Percentiles rank a stretch among this genome's conserved stretches.
Conservation (phyloP, 2,329 filamentous ascomycete species). For the Neopestalotiopsis sp. region DNA sequence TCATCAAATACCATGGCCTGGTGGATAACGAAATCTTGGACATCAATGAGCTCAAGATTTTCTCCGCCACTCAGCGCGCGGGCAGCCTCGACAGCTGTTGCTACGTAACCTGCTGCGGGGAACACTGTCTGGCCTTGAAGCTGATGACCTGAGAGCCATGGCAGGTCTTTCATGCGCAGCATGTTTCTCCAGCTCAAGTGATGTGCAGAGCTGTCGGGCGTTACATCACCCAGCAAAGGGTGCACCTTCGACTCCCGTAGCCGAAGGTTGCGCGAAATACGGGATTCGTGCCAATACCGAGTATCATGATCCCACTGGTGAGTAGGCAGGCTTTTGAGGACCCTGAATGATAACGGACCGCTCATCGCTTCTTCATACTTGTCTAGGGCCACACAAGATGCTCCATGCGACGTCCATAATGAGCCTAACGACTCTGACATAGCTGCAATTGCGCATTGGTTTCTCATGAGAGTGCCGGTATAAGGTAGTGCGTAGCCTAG, state of each 20-base stretch:
- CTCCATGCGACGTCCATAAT: no score
- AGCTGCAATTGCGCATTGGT: no score
- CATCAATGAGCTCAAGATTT: not conserved
- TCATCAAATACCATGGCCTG: not conserved
- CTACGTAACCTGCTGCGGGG: slow-evolving; percentile 47
- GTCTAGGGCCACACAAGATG: no score
- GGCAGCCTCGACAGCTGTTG: slow-evolving; percentile 46
- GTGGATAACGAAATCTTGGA: not conserved
- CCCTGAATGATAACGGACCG: no score
- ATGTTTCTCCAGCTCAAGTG: slow-evolving; percentile 39
- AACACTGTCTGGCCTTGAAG: slow-evolving; percentile 44
- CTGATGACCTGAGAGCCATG: slow-evolving; percentile 41
- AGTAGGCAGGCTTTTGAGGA: no score
- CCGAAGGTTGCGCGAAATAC: slow-evolving; percentile 40
- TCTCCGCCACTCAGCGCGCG: not conserved
- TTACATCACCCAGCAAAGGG: slow-evolving; percentile 35
- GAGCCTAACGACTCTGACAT: no score
- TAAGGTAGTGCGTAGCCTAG: no score
- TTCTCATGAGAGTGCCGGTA: no score
- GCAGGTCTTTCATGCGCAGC: slow-evolving; percentile 35
- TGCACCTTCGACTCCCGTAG: slow-evolving; percentile 24
- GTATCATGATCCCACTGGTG: slow-evolving; percentile 34
- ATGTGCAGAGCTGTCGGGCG: slow-evolving; percentile 32
- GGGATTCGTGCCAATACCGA: slow-evolving; percentile 42
- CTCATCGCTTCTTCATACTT: no score